phyloP scores from a whole-genome alignment of 202 grass and related monocot species.

The Cymbopogon flexuosus region DNA sequence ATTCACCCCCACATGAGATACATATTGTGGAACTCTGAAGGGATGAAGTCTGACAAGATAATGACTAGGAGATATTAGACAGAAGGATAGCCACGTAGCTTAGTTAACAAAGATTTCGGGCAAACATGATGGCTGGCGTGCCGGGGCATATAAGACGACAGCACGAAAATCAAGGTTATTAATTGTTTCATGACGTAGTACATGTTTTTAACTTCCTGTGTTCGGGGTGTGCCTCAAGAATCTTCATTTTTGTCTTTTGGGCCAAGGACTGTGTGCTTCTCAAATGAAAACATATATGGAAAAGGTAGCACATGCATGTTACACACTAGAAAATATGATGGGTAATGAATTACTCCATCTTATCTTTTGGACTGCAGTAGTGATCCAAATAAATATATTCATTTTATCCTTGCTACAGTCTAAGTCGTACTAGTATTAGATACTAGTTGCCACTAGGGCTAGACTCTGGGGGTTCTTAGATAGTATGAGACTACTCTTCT shows the following conservation, averaged over 20 bases:
- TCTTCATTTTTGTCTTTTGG: constrained; percentile 9
- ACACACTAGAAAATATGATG: background rate
- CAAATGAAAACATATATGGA: background rate
- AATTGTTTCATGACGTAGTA: background rate
- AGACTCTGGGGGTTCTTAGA: background rate
- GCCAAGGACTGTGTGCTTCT: background rate
- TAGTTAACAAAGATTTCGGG: background rate
- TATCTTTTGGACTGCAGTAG: background rate
- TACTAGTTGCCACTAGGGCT: too few relatives aligned
- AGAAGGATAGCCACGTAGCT: background rate
- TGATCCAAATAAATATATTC: background rate
- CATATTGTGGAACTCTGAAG: background rate
- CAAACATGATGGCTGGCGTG: background rate
- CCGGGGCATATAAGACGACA: background rate
- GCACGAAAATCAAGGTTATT: background rate
- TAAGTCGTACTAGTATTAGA: too few relatives aligned
- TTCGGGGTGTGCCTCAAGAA: background rate
- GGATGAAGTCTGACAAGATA: background rate
- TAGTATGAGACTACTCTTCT: background rate
- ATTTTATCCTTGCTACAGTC: background rate
- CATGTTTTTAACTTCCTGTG: background rate
- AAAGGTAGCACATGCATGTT: background rate
- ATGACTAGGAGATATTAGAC: background rate
- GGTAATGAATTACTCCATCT: background rate
- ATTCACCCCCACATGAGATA: background rate